These are phyloP conservation scores for Solanum sejunctum DNA, from an alignment of 257 asterid species.

Conservation along the genomic window DNA sequence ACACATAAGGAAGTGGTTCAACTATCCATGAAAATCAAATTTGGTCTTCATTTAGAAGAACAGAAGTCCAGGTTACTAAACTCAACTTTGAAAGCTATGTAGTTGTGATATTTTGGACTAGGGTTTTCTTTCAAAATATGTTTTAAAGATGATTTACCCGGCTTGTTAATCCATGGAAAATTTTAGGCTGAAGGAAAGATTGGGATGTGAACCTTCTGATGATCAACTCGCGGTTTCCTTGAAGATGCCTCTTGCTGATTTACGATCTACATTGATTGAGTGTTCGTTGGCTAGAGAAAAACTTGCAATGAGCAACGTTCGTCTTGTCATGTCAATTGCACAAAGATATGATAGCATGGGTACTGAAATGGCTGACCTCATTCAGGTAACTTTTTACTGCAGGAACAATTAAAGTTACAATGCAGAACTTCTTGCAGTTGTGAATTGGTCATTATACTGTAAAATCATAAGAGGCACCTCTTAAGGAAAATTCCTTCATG, in stretches of 20 bases:
- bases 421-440: not conserved
- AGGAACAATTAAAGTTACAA: not conserved
- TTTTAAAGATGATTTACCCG: not conserved
- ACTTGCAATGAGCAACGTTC: slow-evolving; percentile 92
- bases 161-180: not conserved
- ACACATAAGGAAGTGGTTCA: slow-evolving; percentile 73
- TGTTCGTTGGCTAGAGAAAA: slow-evolving; percentile 85
- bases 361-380: slow-evolving; percentile 85
- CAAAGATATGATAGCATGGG: slow-evolving; percentile 92
- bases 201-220: slow-evolving; percentile 89
- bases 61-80: slow-evolving; percentile 57
- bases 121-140: not conserved
- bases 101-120: not conserved
- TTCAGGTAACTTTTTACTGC: slow-evolving; percentile 49
- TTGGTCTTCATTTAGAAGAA: slow-evolving; percentile 57
- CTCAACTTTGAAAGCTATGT: not conserved
- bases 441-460: not conserved
- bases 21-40: slow-evolving; percentile 55
- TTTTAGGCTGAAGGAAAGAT: slow-evolving; percentile 58
- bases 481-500: slow-evolving; percentile 4
- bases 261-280: slow-evolving; percentile 56
- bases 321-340: slow-evolving; percentile 96
- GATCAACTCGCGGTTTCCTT: slow-evolving; percentile 79
- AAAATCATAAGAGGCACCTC: not conserved
- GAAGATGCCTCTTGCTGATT: slow-evolving; percentile 44